phyloP scores from a whole-genome alignment of 768 basidiomycete species.

The Calocybe gangraenosa region DNA sequence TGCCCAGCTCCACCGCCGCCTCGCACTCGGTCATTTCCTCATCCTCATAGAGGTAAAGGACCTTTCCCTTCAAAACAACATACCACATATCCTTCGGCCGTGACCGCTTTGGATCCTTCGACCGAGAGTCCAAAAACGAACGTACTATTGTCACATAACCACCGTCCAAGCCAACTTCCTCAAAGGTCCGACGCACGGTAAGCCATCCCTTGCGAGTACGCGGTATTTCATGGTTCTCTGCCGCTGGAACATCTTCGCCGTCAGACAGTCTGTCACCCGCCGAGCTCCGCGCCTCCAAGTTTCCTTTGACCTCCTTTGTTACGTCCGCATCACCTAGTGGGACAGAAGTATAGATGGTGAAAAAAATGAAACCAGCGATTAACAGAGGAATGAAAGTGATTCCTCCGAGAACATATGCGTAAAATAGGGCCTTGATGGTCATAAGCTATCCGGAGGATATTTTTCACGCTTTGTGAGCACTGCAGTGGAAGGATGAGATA shows the following conservation, averaged over 20 bases:
- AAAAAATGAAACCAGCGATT: conserved; percentile 51
- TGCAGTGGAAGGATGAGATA: conserved; percentile 2
- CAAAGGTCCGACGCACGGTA: conserved; percentile 75
- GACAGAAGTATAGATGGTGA: conserved; percentile 77
- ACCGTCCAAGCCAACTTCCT: conserved; percentile 56
- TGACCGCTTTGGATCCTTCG: conserved; percentile 78
- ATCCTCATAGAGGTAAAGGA: conserved; percentile 92
- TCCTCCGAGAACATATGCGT: conserved; percentile 88
- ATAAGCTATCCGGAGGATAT: conserved; percentile 28
- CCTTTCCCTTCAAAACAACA: conserved; percentile 85
- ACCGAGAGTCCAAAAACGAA: conserved; percentile 76
- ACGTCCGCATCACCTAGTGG: conserved; percentile 62
- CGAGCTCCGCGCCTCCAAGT: conserved; percentile 21
- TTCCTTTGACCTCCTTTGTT: conserved; percentile 32
- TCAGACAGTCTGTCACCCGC: conserved; percentile 24
- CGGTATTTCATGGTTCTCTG: conserved; percentile 51
- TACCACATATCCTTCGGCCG: conserved; percentile 93
- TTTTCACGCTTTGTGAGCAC: background rate
- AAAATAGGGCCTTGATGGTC: conserved; percentile 66
- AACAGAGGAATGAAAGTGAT: conserved; percentile 85
- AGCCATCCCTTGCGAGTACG: conserved; percentile 78
- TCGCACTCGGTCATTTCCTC: conserved; percentile 88
- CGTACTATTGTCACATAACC: conserved; percentile 79
- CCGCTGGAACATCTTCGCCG: conserved; percentile 20
- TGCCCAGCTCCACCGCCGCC: conserved; percentile 81